These are phyloP conservation scores for Wallacemonas rigidus DNA, from an alignment of 208 protist genomes.

Conservation along the genomic window DNA sequence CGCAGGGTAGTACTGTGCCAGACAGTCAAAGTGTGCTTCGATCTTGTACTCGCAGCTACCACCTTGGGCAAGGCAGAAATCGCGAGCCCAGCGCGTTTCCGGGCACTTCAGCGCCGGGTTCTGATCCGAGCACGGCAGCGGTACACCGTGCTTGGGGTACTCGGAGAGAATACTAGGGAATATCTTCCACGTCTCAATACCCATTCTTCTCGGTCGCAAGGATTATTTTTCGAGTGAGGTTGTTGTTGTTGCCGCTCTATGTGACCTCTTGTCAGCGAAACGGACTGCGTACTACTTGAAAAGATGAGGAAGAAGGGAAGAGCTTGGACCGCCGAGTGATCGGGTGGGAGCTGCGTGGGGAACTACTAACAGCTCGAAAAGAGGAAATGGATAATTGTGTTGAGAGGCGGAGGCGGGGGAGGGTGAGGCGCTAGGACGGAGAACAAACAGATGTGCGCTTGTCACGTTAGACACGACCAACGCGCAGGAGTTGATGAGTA, in stretches of 20 bases:
- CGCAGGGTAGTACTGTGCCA: slow-evolving; percentile 81
- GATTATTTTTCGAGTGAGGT: neutral
- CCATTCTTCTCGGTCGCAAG: slow-evolving; percentile 35
- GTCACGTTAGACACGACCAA: too few relatives aligned
- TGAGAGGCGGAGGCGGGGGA: too few relatives aligned
- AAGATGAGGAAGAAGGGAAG: too few relatives aligned
- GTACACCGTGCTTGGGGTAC: slow-evolving; percentile 79
- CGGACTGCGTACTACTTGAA: too few relatives aligned
- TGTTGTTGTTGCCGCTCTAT: slow-evolving; percentile 15
- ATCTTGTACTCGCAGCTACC: slow-evolving; percentile 92
- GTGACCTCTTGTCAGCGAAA: too few relatives aligned
- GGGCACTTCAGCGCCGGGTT: slow-evolving; percentile 75
- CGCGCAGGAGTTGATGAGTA: too few relatives aligned
- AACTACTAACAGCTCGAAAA: too few relatives aligned
- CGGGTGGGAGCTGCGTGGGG: too few relatives aligned
- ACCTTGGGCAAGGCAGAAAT: slow-evolving; percentile 83
- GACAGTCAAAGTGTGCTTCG: slow-evolving; percentile 91
- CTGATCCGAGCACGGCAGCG: slow-evolving; percentile 83
- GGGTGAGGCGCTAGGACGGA: too few relatives aligned
- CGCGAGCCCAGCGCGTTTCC: slow-evolving; percentile 82
- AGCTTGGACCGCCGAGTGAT: too few relatives aligned
- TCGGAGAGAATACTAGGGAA: slow-evolving; percentile 75
- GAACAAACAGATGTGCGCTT: too few relatives aligned
- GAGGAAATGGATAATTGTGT: too few relatives aligned
- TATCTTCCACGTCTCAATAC: slow-evolving; percentile 85